A percentile compares a stretch with the other conserved stretches of the same genome.
phyloP scores from a whole-genome alignment of 1,284 basidiomycete genomes.

The Ustilago tritici region DNA sequence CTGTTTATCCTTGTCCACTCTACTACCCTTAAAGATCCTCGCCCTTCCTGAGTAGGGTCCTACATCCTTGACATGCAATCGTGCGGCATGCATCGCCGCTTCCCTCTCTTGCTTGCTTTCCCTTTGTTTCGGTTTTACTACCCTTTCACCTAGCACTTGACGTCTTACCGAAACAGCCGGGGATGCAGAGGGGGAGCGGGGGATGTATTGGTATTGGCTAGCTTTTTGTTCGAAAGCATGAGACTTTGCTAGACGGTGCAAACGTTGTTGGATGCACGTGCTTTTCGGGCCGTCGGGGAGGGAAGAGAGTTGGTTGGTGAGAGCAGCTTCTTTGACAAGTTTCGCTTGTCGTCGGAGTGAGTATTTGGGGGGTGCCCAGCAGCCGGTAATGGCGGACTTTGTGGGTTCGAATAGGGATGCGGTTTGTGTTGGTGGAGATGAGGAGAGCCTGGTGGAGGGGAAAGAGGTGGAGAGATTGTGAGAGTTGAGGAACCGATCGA shows the following conservation, averaged over 20 bases:
- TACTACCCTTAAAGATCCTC: slow-evolving; percentile 56
- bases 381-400: slow-evolving; percentile 31
- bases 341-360: slow-evolving; percentile 55
- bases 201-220: slow-evolving; percentile 29
- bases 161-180: not conserved
- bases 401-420: slow-evolving; percentile 32
- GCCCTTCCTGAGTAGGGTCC: slow-evolving; percentile 57
- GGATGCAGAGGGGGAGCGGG: not conserved
- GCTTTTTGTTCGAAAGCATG: slow-evolving; percentile 30
- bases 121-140: slow-evolving; percentile 22
- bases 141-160: slow-evolving; percentile 5
- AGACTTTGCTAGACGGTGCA: slow-evolving; percentile 23
- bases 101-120: slow-evolving; percentile 15
- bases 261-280: slow-evolving; percentile 22
- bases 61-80: slow-evolving; percentile 16
- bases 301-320: slow-evolving; percentile 16
- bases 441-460: slow-evolving; percentile 14
- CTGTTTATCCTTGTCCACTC: slow-evolving; percentile 42
- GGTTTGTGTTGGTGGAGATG: not conserved
- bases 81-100: slow-evolving; percentile 34
- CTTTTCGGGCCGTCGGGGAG: slow-evolving; percentile 40
- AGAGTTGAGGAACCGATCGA: slow-evolving; percentile 34
- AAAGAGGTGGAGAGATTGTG: slow-evolving; percentile 10
- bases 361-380: slow-evolving; percentile 53
- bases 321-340: slow-evolving; percentile 42